Base-by-base conservation (phyloP, 2,329 filamentous ascomycete genomes). In the Fusarium concolor region DNA sequence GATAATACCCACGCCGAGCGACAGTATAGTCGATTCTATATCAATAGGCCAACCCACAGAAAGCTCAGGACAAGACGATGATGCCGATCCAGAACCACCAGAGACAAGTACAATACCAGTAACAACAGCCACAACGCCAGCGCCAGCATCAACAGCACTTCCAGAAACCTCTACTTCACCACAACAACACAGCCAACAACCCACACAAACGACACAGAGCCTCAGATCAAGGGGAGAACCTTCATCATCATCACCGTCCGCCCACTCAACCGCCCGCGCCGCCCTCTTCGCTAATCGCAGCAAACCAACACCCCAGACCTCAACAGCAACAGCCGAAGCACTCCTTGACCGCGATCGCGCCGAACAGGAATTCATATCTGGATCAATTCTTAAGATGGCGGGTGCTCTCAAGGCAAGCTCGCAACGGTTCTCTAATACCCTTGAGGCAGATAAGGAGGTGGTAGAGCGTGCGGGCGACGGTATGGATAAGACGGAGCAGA, bases 281-380 rank as follows among this genome's bases (percentile, higher is more conserved):
- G 79, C 81, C 17, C 82, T 85, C 62, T 84, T 85, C 70, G 81
- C 81, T 46, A 77, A 71, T 67, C 77, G 78, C 43, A 74, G 78
- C 55, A 76, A 79, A 14, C 73, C 80, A 9, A 74, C 79, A 22
- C 74, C 77, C 2, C 71, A 79, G 55, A 73, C 78, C 5, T 80
- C 83, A 6, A 83, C 83, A 2, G 82, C 86, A 11, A 85, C 86
- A 17, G 85, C 88, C 2, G 93, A 97, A 80, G 85, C 89, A 1
- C 85, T 94, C 31, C 86, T 97, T 42, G 88, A 92, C 71, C 86
- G 91, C 74, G 89, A 97, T 75, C 90, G 92, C 53, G 84, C 83
- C 54, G 93, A 97, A 80, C 94, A 97, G 79, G 93, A 97, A 77
- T 83, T 86, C 33, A 85, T 98, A 5, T 95, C 94, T 0, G 85